These are phyloP conservation scores for Pleurotus sapidus DNA, from an alignment of 768 basidiomycete genomes.

Conservation along the genomic window DNA sequence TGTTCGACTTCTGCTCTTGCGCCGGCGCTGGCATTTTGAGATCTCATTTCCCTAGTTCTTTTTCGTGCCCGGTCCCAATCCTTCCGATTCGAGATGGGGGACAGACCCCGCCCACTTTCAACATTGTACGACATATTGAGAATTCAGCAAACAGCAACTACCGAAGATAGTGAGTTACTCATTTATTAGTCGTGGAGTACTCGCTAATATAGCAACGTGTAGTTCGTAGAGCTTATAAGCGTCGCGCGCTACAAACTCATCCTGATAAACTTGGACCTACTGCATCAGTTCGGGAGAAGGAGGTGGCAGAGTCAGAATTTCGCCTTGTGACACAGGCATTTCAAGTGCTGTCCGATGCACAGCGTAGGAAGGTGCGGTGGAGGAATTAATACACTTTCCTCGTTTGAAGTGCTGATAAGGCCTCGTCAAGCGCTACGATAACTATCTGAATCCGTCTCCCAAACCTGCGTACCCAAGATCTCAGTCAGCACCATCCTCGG, in stretches of 20 bases:
- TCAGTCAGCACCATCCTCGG: not conserved
- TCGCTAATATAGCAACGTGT: not conserved
- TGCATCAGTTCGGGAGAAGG: constrained; percentile 48
- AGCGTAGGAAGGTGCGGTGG: constrained; percentile 49
- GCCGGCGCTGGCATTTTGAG: not conserved
- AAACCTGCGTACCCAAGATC: not conserved
- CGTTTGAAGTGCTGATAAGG: not conserved
- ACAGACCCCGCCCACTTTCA: not conserved
- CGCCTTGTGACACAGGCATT: constrained; percentile 56
- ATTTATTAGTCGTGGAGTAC: not conserved
- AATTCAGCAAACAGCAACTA: constrained; percentile 14
- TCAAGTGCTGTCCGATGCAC: constrained; percentile 50
- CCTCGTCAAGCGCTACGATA: not conserved
- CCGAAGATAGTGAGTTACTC: constrained; percentile 19
- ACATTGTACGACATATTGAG: constrained; percentile 19
- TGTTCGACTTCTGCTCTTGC: not conserved
- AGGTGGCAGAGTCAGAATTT: constrained; percentile 54
- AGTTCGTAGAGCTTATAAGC: constrained; percentile 70
- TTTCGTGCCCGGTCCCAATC: not conserved
- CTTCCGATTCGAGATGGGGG: not conserved
- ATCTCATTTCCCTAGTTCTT: not conserved
- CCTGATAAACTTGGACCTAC: constrained; percentile 61
- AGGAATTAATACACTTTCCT: not conserved
- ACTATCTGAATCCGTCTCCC: not conserved
- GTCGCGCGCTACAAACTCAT: constrained; percentile 67